Conservation (phyloP, 1,139 yeast species). For the Candida albicans region DNA sequence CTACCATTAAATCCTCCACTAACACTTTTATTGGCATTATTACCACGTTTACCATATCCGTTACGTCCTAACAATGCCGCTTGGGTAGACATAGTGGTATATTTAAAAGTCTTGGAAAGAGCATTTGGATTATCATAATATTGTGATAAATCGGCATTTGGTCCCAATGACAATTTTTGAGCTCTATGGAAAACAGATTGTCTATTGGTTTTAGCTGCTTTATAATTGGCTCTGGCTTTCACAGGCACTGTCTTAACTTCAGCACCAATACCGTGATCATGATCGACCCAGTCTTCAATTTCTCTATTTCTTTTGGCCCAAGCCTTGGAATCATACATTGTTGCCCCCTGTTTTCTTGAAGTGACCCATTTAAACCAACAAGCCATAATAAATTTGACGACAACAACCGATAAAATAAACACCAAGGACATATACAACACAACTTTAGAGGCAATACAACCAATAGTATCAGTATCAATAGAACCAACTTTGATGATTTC, state of each 20-base stretch:
- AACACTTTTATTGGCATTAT: conserved; percentile 7
- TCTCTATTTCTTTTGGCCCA: conserved; percentile 54
- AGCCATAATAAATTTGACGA: conserved; percentile 77
- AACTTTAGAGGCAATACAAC: conserved; percentile 90
- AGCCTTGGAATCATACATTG: conserved; percentile 49
- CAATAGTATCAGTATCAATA: conserved; percentile 85
- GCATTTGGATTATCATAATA: conserved; percentile 39
- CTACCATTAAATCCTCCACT: background rate
- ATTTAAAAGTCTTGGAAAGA: conserved; percentile 45
- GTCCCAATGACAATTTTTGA: conserved; percentile 40
- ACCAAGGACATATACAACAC: conserved; percentile 79
- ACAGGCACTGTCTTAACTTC: conserved; percentile 57
- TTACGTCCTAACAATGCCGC: conserved; percentile 39
- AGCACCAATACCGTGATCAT: conserved; percentile 48
- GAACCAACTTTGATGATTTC: conserved; percentile 88
- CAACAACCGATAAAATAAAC: conserved; percentile 78
- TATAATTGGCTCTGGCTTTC: conserved; percentile 51
- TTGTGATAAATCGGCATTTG: conserved; percentile 39
- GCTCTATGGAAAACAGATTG: conserved; percentile 45
- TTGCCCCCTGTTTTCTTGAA: conserved; percentile 79
- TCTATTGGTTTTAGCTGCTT: conserved; percentile 40
- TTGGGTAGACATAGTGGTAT: conserved; percentile 60
- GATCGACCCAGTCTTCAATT: conserved; percentile 79
- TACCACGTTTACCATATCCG: conserved; percentile 19
- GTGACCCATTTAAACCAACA: conserved; percentile 86